Evolutionary conservation across 2,329 filamentous ascomycete species (phyloP), one percentile per base, ranked within the genome.

Genomic region (Xylariaceae sp.): DNA sequence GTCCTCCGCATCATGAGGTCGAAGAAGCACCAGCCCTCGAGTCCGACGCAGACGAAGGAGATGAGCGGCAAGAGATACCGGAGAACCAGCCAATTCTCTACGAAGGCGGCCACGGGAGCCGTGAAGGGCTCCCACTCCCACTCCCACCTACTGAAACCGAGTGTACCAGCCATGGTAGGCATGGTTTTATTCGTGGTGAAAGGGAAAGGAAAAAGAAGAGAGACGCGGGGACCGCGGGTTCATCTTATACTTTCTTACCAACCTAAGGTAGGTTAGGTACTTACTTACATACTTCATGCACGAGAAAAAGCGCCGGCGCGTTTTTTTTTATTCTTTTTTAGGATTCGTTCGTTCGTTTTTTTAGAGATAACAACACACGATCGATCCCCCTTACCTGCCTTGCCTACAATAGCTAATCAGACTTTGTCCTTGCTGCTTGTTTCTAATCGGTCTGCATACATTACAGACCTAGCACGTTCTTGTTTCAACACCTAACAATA

Each of bases 11-110:
- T 43, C 34, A 36, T 41, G 34, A 48, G 46, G 43, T 48, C 46
- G 43, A 48, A 48, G 43, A 48, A 48, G 26, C 46, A 48, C 46
- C 46, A 48, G 21, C 46, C 40, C 43, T 48, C 46, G 2, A 48
- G 46, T 33, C 46, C 46, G 38, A 48, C 46, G 16, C 46, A 48
- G 46, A 48, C 46, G 46, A 48, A 48, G 23, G 46, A 48, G 43
- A 48, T 48, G 32, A 48, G 44, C 9, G 46, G 43, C 34, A 48
- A 34, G 4, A 48, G 43, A 24, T 48, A 48, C 18, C 33, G 43
- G 6, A 48, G 43, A 2, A 40, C 43, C 40, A 48, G 35, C 46
- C 46, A 48, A 11, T 48, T 38, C 33, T 40, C 38, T 28, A 46
- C 7, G 28, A 44, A 46, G 14, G 36, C 2, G 12, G 29, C 30